phyloP scores from a whole-genome alignment of 352 stramenopile genomes.

The Thraustochytrium sp. region DNA sequence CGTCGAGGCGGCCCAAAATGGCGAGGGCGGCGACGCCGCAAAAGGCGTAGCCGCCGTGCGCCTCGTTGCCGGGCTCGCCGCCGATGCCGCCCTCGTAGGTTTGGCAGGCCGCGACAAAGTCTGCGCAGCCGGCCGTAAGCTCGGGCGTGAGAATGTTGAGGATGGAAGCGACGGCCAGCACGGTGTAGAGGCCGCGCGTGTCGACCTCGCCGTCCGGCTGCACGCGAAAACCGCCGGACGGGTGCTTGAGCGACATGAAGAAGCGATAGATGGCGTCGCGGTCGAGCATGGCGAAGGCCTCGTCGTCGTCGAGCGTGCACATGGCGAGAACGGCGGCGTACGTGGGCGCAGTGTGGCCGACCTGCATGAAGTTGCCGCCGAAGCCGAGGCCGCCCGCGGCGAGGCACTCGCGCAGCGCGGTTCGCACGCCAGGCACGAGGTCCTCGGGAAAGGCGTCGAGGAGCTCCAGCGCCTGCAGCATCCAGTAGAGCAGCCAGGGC shows the following conservation, averaged over 20 bases:
- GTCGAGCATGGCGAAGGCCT: slow-evolving; percentile 40
- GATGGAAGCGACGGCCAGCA: slow-evolving; percentile 85
- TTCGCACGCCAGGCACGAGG: neutral
- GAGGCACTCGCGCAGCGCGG: slow-evolving; percentile 44
- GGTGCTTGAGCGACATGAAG: slow-evolving; percentile 78
- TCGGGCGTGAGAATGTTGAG: slow-evolving; percentile 83
- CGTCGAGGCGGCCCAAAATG: slow-evolving; percentile 66
- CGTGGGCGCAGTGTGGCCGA: slow-evolving; percentile 75
- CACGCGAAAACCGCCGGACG: slow-evolving; percentile 85
- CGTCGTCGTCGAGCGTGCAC: slow-evolving; percentile 76
- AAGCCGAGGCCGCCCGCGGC: slow-evolving; percentile 72
- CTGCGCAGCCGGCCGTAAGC: slow-evolving; percentile 64
- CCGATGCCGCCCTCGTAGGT: slow-evolving; percentile 95
- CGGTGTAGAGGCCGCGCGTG: slow-evolving; percentile 92
- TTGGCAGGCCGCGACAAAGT: slow-evolving; percentile 79
- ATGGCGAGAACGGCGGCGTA: slow-evolving; percentile 91
- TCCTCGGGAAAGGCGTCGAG: slow-evolving; percentile 65
- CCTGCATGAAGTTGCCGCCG: slow-evolving; percentile 80
- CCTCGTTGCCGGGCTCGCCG: slow-evolving; percentile 73
- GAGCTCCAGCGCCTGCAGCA: slow-evolving; percentile 87
- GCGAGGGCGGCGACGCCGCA: slow-evolving; percentile 88
- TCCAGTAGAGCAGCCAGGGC: slow-evolving; percentile 97
- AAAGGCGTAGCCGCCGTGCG: slow-evolving; percentile 97
- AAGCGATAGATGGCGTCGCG: slow-evolving; percentile 64
- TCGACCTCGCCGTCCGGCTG: slow-evolving; percentile 88